phyloP scores from a whole-genome alignment of 768 basidiomycete genomes.

The Phallus indusiatus region DNA sequence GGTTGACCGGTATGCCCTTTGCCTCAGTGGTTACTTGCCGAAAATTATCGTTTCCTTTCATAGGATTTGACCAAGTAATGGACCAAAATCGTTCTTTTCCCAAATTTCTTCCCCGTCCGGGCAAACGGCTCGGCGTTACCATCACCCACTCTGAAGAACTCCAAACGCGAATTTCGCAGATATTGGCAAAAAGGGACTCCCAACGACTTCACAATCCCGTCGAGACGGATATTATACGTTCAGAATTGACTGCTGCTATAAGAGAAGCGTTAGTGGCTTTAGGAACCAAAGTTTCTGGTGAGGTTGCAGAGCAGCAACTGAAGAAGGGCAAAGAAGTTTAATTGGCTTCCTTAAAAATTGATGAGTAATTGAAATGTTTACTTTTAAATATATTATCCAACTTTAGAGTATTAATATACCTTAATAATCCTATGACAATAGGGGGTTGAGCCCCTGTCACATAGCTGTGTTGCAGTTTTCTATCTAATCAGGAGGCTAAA shows the following conservation, averaged over 20 bases:
- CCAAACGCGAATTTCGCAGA: background rate
- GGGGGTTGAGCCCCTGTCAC: no score
- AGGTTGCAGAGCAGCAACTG: background rate
- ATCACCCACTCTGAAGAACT: slow-evolving; percentile 45
- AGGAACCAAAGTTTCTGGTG: background rate
- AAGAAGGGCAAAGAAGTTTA: slow-evolving; percentile 4
- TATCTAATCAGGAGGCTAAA: no score
- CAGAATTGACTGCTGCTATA: background rate
- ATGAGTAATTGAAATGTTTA: no score
- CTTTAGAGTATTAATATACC: no score
- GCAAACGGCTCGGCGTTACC: slow-evolving; percentile 61
- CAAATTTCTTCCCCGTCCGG: slow-evolving; percentile 55
- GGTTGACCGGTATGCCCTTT: slow-evolving; percentile 60
- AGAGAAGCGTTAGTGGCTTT: background rate
- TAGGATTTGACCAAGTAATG: slow-evolving; percentile 85
- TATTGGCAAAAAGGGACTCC: background rate
- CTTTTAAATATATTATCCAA: no score
- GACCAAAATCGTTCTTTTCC: slow-evolving; percentile 75
- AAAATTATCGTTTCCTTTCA: background rate
- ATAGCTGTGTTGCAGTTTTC: no score
- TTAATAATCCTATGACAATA: no score
- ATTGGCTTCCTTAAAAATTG: background rate
- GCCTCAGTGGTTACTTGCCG: background rate
- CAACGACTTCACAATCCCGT: no score
- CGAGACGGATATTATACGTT: background rate